Evolutionary conservation across 257 asterid species (phyloP).

Genomic region (Schizonepeta tenuifolia): DNA sequence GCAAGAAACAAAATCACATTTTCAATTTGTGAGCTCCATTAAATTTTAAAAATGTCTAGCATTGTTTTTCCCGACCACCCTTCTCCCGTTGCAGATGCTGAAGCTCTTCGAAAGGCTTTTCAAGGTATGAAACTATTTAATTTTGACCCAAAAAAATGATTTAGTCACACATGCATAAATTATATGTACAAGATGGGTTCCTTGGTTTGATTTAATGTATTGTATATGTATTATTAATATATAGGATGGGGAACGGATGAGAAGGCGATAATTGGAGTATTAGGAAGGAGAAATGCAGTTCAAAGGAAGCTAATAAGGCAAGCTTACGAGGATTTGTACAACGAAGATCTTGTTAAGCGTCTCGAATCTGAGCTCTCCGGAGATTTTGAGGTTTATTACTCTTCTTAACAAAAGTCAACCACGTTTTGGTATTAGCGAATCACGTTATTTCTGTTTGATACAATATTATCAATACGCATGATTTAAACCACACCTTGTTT

Average conservation of each 20-base stretch:
- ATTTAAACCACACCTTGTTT: too few relatives aligned
- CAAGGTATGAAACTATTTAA: conserved; percentile 49
- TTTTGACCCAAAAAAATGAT: too few relatives aligned
- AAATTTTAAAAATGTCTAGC: conserved; percentile 52
- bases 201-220: background rate
- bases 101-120: conserved; percentile 72
- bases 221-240: background rate
- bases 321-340: conserved; percentile 64
- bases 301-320: conserved; percentile 68
- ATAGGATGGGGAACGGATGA: conserved; percentile 86
- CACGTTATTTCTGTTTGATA: too few relatives aligned
- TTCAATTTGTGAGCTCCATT: background rate
- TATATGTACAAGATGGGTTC: too few relatives aligned
- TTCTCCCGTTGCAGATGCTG: conserved; percentile 84
- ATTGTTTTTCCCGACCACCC: conserved; percentile 64
- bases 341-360: conserved; percentile 71
- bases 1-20: background rate
- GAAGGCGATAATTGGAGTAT: conserved; percentile 55
- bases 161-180: too few relatives aligned
- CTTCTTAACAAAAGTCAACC: background rate
- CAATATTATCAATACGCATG: too few relatives aligned
- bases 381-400: conserved; percentile 59
- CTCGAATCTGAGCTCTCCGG: conserved; percentile 78
- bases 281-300: conserved; percentile 60
- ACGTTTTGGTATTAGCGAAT: too few relatives aligned